Conservation (phyloP, 78 protist species). For the Dictyostelium capitatum region DNA sequence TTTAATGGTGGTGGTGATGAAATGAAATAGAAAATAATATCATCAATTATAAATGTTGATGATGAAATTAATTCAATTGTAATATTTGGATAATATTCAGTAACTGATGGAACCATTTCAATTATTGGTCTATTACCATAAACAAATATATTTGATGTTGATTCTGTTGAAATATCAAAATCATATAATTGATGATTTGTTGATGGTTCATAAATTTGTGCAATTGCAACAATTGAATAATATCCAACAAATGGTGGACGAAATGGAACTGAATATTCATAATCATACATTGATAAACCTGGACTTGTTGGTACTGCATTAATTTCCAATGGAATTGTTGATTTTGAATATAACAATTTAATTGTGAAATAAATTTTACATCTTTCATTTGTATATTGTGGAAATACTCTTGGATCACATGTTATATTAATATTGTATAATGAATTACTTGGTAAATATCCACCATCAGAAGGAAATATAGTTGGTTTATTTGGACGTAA, state of each 20-base stretch:
- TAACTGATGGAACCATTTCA: not conserved
- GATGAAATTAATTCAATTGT: not conserved
- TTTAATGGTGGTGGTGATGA: not conserved
- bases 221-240: not conserved
- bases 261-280: not conserved
- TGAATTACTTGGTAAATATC: not conserved
- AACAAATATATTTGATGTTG: not conserved
- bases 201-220: not conserved
- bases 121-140: not conserved
- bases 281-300: not conserved
- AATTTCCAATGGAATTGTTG: not conserved
- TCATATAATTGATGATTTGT: not conserved
- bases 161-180: not conserved
- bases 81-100: not conserved
- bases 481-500: slow-evolving; percentile 12
- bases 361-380: slow-evolving; percentile 2
- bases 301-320: not conserved
- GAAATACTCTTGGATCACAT: not conserved
- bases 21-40: not conserved
- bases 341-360: not conserved
- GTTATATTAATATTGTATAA: not conserved
- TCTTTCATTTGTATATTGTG: not conserved
- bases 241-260: not conserved
- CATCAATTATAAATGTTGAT: not conserved
- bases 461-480: not conserved